Base-by-base conservation (phyloP, 805 yeast species). In the Maudiozyma serrabonitensis region DNA sequence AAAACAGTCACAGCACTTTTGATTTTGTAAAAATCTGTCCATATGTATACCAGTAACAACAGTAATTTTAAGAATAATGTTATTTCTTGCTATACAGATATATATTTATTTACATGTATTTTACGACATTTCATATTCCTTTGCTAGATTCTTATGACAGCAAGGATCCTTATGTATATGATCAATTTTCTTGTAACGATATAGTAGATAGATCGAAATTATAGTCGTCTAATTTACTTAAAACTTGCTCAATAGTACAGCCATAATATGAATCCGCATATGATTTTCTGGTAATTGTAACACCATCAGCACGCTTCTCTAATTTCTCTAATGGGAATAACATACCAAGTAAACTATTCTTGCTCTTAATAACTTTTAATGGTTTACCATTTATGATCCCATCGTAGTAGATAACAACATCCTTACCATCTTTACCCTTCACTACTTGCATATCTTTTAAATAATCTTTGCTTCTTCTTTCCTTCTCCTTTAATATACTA, bases 281-380 rank as follows among this genome's bases (percentile, higher is more conserved):
- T 45, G 71, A 64, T 45, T 69, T 74, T 62, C 74, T 77, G 15
- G 70, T 66, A 11, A 81, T 53, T 1, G 64, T 65, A 46, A 72
- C 74, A 51, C 76, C 77, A 52, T 69, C 64, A 6, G 75, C 72
- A 45, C 69, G 60, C 23, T 61, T 58, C 51, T 73, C 75, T 47
- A 69, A 57, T 58, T 70, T 69, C 49, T 74, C 84, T 37, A 69
- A 69, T 11, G 80, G 78, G 61, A 71, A 82, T 56, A 85, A 70
- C 45, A 65, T 69, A 50, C 74, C 70, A 50, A 86, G 64, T 46
- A 88, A 70, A 59, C 73, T 78, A 62, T 85, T 76, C 66, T 81
- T 81, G 42, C 93, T 91, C 41, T 77, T 81, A 3, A 69, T 71
- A 47, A 88, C 62, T 49, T 76, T 71, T 38, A 72, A 51, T 41